Percentiles rank a stretch among this genome's conserved stretches.
Evolutionary conservation across 140 eudicot genomes (phyloP).

Genomic region (Senecio squalidus): DNA sequence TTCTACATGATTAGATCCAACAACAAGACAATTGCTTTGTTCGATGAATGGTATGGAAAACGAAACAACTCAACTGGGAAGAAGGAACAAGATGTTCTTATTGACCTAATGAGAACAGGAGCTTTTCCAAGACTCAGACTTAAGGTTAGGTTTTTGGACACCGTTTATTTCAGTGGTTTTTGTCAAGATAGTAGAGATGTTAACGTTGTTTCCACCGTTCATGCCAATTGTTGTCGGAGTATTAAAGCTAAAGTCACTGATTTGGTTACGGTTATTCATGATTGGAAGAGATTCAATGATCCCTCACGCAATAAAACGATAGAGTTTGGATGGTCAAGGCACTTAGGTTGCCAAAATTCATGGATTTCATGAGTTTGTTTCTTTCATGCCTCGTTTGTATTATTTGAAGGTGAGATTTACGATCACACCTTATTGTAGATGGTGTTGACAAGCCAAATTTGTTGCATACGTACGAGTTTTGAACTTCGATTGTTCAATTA

Average conservation of each 20-base stretch:
- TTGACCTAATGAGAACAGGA: conserved; percentile 30
- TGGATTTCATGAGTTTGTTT: conserved; percentile 43
- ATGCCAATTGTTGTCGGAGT: conserved; percentile 82
- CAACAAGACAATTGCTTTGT: conserved; percentile 60
- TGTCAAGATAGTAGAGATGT: conserved; percentile 53
- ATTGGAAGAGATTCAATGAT: conserved; percentile 48
- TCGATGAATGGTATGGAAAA: conserved; percentile 52
- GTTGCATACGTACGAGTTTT: neutral
- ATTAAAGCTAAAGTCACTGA: conserved; percentile 64
- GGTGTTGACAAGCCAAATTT: neutral
- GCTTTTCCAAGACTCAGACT: conserved; percentile 32
- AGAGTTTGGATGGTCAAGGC: conserved; percentile 22
- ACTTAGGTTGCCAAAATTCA: conserved; percentile 24
- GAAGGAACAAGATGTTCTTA: conserved; percentile 81
- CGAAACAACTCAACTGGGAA: conserved; percentile 45
- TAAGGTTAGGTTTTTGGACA: conserved; percentile 42
- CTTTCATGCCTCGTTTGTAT: neutral
- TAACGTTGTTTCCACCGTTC: conserved; percentile 57
- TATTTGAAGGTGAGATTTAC: neutral
- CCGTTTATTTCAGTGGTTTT: conserved; percentile 62
- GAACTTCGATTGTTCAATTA: no score
- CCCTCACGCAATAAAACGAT: conserved; percentile 9
- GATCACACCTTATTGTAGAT: neutral
- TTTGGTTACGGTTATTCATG: conserved; percentile 39
- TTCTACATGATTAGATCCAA: conserved; percentile 72